phyloP scores from a whole-genome alignment of 225 moss, liverwort and hornwort genomes.

The Physcomitrium patens region DNA sequence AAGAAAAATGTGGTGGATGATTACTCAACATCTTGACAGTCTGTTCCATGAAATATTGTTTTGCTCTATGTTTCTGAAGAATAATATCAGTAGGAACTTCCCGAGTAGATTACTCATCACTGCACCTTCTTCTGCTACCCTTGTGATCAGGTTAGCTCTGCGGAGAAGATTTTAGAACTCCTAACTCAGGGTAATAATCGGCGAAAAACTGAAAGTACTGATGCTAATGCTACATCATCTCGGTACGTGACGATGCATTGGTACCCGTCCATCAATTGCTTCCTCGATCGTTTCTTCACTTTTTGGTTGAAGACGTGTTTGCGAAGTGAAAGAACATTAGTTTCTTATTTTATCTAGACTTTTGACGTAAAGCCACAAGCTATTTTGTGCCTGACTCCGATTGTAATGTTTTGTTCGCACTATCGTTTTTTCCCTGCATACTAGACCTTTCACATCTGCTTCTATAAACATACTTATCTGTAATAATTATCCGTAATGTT shows the following conservation, averaged over 20 bases:
- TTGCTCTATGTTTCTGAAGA: not conserved
- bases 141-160: slow-evolving; percentile 67
- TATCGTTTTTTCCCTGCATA: no score
- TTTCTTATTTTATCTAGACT: not conserved
- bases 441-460: no score
- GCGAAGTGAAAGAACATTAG: not conserved
- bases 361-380: not conserved
- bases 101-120: not conserved
- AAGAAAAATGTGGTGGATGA: not conserved
- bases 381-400: not conserved
- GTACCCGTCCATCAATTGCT: slow-evolving; percentile 6
- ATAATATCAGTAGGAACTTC: not conserved
- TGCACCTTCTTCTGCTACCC: slow-evolving; percentile 21
- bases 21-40: not conserved
- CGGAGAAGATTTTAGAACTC: slow-evolving; percentile 86
- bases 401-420: no score
- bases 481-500: no score
- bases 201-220: slow-evolving; percentile 89
- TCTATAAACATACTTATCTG: no score
- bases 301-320: not conserved
- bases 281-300: not conserved
- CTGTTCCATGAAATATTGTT: not conserved
- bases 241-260: slow-evolving; percentile 53
- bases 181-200: slow-evolving; percentile 85
- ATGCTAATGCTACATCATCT: slow-evolving; percentile 89